phyloP scores from a whole-genome alignment of 257 asterid species.

The Jacaranda copaia region DNA sequence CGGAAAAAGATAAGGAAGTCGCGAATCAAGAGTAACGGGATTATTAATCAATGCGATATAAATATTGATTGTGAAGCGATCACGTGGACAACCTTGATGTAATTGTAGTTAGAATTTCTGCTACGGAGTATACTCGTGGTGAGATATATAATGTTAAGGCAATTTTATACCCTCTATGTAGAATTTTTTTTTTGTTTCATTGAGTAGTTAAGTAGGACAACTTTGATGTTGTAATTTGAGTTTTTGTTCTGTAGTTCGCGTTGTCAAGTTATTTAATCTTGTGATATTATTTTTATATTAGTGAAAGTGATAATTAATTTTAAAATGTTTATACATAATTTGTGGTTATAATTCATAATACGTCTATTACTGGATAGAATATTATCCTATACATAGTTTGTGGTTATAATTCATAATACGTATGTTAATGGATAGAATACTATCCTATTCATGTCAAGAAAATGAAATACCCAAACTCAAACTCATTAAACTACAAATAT shows the following conservation, averaged over 20 bases:
- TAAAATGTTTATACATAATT: neutral
- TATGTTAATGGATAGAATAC: too few species aligned
- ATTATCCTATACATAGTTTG: too few species aligned
- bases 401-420: too few species aligned
- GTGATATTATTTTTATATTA: neutral
- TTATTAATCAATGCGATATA: neutral
- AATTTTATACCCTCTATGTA: neutral
- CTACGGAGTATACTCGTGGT: slow-evolving; percentile 20
- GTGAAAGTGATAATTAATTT: neutral
- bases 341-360: neutral
- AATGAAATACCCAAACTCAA: too few species aligned
- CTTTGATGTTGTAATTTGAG: neutral
- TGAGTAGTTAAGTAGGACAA: too few species aligned
- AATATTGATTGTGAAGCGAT: slow-evolving; percentile 30
- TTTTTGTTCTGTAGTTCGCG: neutral
- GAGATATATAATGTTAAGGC: neutral
- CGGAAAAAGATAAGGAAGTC: neutral
- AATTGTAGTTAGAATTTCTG: slow-evolving; percentile 17
- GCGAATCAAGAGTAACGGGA: neutral
- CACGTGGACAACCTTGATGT: slow-evolving; percentile 32
- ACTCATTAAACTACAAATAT: too few species aligned
- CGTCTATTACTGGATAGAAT: too few species aligned
- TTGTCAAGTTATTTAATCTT: slow-evolving; percentile 1
- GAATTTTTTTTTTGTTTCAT: neutral
- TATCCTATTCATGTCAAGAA: too few species aligned